Base-by-base conservation (phyloP, 2,329 filamentous ascomycete genomes). In the Pestalotiopsis sp. region DNA sequence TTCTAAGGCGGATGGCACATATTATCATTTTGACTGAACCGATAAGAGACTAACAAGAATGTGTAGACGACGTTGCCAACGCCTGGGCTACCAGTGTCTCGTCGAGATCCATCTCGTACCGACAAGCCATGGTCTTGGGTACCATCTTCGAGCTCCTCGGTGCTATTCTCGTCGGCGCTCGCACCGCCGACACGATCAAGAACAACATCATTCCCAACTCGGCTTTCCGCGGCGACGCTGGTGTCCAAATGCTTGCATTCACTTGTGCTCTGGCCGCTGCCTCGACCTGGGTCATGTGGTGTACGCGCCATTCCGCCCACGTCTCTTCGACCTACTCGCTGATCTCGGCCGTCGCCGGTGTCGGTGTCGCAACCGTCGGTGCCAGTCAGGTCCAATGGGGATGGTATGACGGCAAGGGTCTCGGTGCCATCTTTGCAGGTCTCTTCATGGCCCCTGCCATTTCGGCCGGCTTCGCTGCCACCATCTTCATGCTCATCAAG, bases 31-130 rank as follows among this genome's bases (percentile, higher is more conserved):
- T 4, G 25, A 25, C 45, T 31, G 25, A 39, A 1, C 13, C 17
- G 17, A n/a, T 31, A 27, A 49, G 39, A 56, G 17, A 52, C 39
- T 65, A 64, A 65, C 41, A 64, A 2, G 31, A 49, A 65, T 69
- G 11, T 56, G 66, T 69, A 91, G 90, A 94, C 80, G 93, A 95
- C 91, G 92, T 95, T 68, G 92, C 93, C 77, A 95, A 95, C 82
- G 84, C 92, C 65, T 95, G 92, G 91, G 92, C 92, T 7, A 95
- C 93, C 74, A 91, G 89, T 75, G 92, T 95, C 69, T 94, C 92
- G 23, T 94, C 92, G n/a, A 84, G 92, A 67, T 94, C 92, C 72
- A 85, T 93, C 75, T 84, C 90, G 2, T 92, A 93, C 82, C 81
- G 88, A 73, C 89, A 91, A 80, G 91, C 90, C 72, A 91, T 91